Base-by-base conservation (phyloP, 129 eudicot genomes). In the Dittrichia graveolens region DNA sequence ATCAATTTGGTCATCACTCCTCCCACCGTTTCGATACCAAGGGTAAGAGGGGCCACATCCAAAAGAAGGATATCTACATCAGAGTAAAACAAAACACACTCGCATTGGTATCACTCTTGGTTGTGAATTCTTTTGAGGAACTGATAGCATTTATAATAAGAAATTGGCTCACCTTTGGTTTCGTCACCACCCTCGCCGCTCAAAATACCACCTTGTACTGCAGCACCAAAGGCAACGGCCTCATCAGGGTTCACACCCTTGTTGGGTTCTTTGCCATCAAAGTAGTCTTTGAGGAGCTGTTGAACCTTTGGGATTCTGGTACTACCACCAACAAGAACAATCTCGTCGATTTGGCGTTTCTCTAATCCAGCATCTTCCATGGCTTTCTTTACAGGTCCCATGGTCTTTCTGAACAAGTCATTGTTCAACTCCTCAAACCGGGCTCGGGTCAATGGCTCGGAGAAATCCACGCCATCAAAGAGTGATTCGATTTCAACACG, bases 1-100 rank as follows among this genome's bases (percentile, higher is more conserved):
- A 85, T 85, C 90, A 85, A 82, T 76, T 85, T 85, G 59, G 86
- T 85, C 86, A 85, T 85, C 79, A 85, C 86, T 7, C 89, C 89
- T n/a, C 86, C 89, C 39, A 85, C 84, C 24, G 89, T 85, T 78
- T 85, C 89, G 54, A 85, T 85, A 11, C 89, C 86, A 37, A 85
- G 86, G 62, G 86, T 81, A 54, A 81, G 86, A 3, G 89, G 82
- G 0, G 89, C 84, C 64, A 85, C 86, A 66, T 85, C 89, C 82
- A 85, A 48, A 42, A 81, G 89, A 74, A 85, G 83, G 70, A 85
- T 70, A 70, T 63, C 88, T 83, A 64, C 57, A 48, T 11, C 15
- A 34, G 14, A 15, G 12, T 4, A 55, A 4, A 44, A 16, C 6
- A 54, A 8, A 4, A 6, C 31, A 8, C 43, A 54, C 8, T n/a